Base-by-base conservation (phyloP, 768 basidiomycete genomes). In the Omphalotus guepiniiformis region DNA sequence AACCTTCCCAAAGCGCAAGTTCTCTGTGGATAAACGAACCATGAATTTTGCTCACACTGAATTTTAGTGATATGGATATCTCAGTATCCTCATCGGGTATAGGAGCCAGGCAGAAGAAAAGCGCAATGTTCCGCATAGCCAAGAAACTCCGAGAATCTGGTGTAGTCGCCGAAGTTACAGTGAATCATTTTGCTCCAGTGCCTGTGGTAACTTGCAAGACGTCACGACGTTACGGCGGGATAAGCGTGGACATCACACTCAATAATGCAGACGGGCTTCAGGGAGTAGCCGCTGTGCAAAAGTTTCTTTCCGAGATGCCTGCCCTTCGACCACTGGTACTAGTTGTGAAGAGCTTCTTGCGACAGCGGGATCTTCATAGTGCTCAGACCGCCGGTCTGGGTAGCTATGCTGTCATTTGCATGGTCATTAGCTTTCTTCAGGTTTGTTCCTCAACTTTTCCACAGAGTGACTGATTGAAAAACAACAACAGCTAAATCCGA, bases 371-470 rank as follows among this genome's bases (percentile, higher is more conserved):
- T 6, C 73, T 88, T 61, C 82, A 85, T 58, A 79, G 83, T 55
- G 80, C 85, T 4, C 75, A 77, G 25, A 71, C 69, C 6, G 75
- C 77, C 15, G 84, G 85, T 2, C 55, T 88, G 18, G 79, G 84
- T 25, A 83, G 82, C 63, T 88, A 88, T 62, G 73, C 76, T 9
- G 66, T 82, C 34, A 77, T 79, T 22, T 79, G 77, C 55, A 66
- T 88, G 59, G 78, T 76, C 30, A 76, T 85, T 51, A 78, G 72
- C 51, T 87, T 88, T 55, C 69, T 90, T 9, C 82, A 88, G 70
- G 85, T 84, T 27, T 6, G 2, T 29, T 19, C 71, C 54, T 21
- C 13, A 15, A 22, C 27, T 23, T n/a, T 49, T 41, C 3, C 45
- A 47, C 45, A 36, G n/a, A 23, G 12, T 26, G 22, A 27, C 21